Evolutionary conservation across 1,284 basidiomycete genomes (phyloP).

Genomic region (Prillingera fragicola): DNA sequence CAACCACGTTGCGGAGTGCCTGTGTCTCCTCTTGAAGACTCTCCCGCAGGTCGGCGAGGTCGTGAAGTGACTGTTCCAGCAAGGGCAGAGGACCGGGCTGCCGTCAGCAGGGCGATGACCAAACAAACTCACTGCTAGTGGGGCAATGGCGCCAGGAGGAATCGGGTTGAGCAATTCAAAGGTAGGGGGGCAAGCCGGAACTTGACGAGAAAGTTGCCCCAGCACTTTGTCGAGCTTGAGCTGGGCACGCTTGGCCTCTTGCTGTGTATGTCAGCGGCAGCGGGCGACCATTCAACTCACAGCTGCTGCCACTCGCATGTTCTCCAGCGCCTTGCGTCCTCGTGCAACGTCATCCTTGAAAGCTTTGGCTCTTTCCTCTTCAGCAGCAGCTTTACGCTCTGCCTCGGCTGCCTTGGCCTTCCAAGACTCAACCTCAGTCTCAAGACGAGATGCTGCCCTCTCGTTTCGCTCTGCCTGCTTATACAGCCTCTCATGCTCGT

Average conservation of each 20-base stretch:
- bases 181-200: slow-evolving; percentile 23
- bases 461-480: slow-evolving; percentile 51
- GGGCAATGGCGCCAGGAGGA: slow-evolving; percentile 23
- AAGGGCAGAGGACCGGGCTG: slow-evolving; percentile 50
- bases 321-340: slow-evolving; percentile 42
- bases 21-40: slow-evolving; percentile 66
- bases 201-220: slow-evolving; percentile 64
- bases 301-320: slow-evolving; percentile 42
- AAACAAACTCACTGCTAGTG: slow-evolving; percentile 26
- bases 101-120: not conserved
- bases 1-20: slow-evolving; percentile 61
- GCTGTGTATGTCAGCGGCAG: slow-evolving; percentile 35
- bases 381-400: slow-evolving; percentile 39
- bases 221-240: slow-evolving; percentile 70
- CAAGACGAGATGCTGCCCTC: slow-evolving; percentile 41
- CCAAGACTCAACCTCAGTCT: slow-evolving; percentile 56
- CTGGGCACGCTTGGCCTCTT: slow-evolving; percentile 68
- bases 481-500: slow-evolving; percentile 72
- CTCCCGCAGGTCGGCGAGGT: slow-evolving; percentile 64
- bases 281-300: too few relatives aligned
- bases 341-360: slow-evolving; percentile 34
- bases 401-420: slow-evolving; percentile 57
- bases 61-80: slow-evolving; percentile 65
- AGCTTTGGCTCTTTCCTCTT: slow-evolving; percentile 61
- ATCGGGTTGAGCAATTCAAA: slow-evolving; percentile 44